Evolutionary conservation across 1,284 basidiomycete species (phyloP), one percentile per base, ranked within the genome.

Genomic region (Takashimella koratensis): DNA sequence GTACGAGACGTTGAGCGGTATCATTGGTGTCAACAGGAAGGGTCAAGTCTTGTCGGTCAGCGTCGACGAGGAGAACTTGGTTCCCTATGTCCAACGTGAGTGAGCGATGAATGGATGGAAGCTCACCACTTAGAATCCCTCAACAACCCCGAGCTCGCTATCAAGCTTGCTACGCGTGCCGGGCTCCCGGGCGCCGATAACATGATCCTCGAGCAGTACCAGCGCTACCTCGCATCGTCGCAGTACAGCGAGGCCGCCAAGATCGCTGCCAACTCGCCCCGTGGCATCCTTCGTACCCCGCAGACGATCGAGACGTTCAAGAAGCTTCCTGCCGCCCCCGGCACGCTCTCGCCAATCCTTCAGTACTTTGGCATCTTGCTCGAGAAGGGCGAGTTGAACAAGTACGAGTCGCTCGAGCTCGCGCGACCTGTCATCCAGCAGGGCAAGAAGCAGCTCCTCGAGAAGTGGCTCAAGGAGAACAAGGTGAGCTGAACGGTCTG

Each of bases 391-490:
- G 90, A 97, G 77, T 84, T 99, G 55, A 99, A 99, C 79, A 93
- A 95, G 75, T 84, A 88, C 36, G 96, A 99, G 76, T 96, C 92
- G 30, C 79, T 99, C 44, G 96, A 99, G 76, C 85, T 99, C 43
- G 95, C 96, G 0, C 86, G 92, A 49, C 96, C 96, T 21, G 96
- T 99, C 12, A 80, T 99, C 47, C 87, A 91, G 66, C 96, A 99
- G 79, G 93, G 93, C 51, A 86, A 94, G 70, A 98, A 99, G 79
- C 93, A 98, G 70, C 80, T 98, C 44, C 82, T 99, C 23, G 96
- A 99, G 79, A 98, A 98, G 73, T 99, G 96, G 96, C 79, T 98
- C 62, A 99, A 99, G 79, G 96, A 98, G 82, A 97, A 97, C 80
- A 99, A 98, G 84, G 89, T 85, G 59, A 30, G 50, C 50, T 24